Conservation (phyloP, 495 filamentous ascomycete genomes). For the Aspergillus mulundensis region DNA sequence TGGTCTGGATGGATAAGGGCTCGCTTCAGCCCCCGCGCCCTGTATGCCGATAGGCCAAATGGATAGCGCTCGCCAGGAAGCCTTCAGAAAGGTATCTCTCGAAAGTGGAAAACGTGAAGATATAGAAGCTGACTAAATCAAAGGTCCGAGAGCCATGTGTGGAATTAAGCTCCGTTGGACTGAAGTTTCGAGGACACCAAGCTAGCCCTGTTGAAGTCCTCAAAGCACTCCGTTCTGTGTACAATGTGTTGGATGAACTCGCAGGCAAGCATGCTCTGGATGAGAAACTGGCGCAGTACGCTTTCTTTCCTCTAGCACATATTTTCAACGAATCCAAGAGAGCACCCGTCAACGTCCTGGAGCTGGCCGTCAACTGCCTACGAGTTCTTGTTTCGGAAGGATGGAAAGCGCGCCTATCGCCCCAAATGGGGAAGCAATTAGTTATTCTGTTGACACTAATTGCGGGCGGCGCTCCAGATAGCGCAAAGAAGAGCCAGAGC, state of each 20-base stretch:
- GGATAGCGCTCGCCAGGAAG: slow-evolving; percentile 38
- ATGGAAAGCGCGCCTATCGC: slow-evolving; percentile 65
- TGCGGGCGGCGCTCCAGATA: slow-evolving; percentile 63
- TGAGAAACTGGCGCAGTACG: slow-evolving; percentile 83
- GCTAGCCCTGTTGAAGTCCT: slow-evolving; percentile 52
- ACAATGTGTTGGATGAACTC: slow-evolving; percentile 48
- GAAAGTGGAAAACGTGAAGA: not conserved
- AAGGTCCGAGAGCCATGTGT: slow-evolving; percentile 77
- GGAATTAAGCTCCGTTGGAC: slow-evolving; percentile 65
- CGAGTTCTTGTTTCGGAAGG: slow-evolving; percentile 67
- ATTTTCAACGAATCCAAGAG: slow-evolving; percentile 73
- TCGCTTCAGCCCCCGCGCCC: not conserved
- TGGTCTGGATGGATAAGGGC: not conserved
- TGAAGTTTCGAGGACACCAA: slow-evolving; percentile 55
- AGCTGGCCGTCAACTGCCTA: slow-evolving; percentile 70
- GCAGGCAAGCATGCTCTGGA: slow-evolving; percentile 57
- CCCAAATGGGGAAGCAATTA: slow-evolving; percentile 74
- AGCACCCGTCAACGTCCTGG: slow-evolving; percentile 67
- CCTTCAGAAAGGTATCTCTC: slow-evolving; percentile 36
- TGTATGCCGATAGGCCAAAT: slow-evolving; percentile 19
- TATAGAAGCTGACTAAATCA: not conserved
- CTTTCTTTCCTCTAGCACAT: slow-evolving; percentile 88
- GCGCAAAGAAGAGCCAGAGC: slow-evolving; percentile 27
- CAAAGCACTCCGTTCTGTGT: slow-evolving; percentile 51
- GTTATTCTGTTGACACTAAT: slow-evolving; percentile 80